Evolutionary conservation across 768 basidiomycete species (phyloP).

Genomic region (Butyriboletus loyo): DNA sequence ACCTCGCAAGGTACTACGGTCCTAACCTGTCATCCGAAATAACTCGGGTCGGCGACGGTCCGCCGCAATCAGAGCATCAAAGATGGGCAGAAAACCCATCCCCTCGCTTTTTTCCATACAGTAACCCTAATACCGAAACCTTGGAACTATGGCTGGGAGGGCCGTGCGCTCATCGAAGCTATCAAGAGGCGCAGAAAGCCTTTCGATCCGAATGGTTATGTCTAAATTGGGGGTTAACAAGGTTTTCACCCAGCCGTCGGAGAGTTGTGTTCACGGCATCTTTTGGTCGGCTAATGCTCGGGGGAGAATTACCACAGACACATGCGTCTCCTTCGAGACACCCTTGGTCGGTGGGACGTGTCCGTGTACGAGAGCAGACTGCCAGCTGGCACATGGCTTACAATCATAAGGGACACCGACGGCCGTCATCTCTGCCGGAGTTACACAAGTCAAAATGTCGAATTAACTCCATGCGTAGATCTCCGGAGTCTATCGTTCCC

Average conservation of each 20-base stretch:
- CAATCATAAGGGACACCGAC: not conserved
- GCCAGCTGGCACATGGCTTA: not conserved
- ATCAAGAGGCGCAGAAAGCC: too few species aligned
- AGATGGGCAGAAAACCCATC: not conserved
- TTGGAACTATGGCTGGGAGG: not conserved
- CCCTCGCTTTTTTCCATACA: conserved; percentile 1
- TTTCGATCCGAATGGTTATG: not conserved
- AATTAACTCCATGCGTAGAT: not conserved
- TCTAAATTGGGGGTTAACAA: conserved; percentile 14
- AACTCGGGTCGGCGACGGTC: not conserved
- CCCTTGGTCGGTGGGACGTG: not conserved
- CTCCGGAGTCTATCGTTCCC: not conserved
- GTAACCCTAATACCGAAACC: not conserved
- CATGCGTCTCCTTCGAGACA: not conserved
- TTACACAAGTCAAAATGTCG: not conserved
- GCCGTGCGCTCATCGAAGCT: too few species aligned
- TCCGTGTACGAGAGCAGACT: not conserved
- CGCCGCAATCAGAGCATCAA: not conserved
- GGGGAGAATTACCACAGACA: not conserved
- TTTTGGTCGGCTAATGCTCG: conserved; percentile 1
- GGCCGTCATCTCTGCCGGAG: not conserved
- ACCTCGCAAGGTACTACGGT: not conserved
- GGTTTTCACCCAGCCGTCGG: not conserved
- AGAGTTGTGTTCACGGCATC: not conserved
- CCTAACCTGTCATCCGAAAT: not conserved